Base-by-base conservation (phyloP, 2,329 filamentous ascomycete species). In the Sclerotinia glacialis region DNA sequence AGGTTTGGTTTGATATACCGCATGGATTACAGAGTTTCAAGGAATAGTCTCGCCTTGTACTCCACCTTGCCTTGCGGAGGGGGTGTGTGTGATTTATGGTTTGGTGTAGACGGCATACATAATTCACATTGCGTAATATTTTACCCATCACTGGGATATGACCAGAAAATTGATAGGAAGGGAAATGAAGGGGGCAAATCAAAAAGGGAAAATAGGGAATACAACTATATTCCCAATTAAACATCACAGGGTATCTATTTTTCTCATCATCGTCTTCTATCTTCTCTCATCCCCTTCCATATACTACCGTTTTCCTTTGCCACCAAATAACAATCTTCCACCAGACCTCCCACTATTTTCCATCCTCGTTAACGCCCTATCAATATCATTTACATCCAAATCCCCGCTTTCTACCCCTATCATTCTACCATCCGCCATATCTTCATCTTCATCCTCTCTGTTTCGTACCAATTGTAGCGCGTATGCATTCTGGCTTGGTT, bases 11-110 rank as follows among this genome's bases (percentile, higher is more conserved):
- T 70, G 70, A 83, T 89, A 69, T 89, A 85, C 86, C 86, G 86
- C 86, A 87, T 86, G 85, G 86, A 89, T 89, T 89, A 89, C 86
- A 89, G 85, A 88, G 86, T 82, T 75, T 83, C 86, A 89, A 89
- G 86, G 86, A 89, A 86, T 80, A 80, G 77, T 86, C 86, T 89
- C 85, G 85, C 86, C 86, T 89, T 89, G 86, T 85, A 85, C 86
- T 89, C 86, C 86, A 89, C 86, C 86, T 86, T 83, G 85, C 85
- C 86, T 85, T 86, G 86, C 86, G 86, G 85, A 85, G n/a, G 26
- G 42, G 61, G 23, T 62, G 18, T 44, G 9, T 54, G 55, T 42
- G 46, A 31, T 21, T 23, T 2, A 6, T 14, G 8, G 16, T n/a
- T 14, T 21, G 26, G n/a, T 40, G 26, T 21, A 31, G 28, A 26